Percentiles rank a stretch among this genome's conserved stretches.
Evolutionary conservation across 2,329 filamentous ascomycete genomes (phyloP).

Genomic region (Spiromastix sp.): DNA sequence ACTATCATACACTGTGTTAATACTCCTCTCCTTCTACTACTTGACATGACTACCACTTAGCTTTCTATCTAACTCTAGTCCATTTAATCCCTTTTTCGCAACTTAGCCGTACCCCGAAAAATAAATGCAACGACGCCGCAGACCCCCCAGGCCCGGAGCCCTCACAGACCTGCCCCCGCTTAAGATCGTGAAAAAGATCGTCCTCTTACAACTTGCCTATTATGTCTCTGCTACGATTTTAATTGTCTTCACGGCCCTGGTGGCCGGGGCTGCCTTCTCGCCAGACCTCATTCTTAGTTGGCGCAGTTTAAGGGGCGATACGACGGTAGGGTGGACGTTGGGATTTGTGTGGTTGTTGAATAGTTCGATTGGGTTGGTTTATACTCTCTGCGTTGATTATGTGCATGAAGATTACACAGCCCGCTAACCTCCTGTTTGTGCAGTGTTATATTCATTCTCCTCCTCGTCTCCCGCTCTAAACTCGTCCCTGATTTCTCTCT

Average conservation of each 20-base stretch:
- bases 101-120: too few species aligned
- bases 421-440: constrained; percentile 2
- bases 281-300: constrained; percentile 53
- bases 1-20: too few species aligned
- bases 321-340: constrained; percentile 59
- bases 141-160: constrained; percentile 54
- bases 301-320: constrained; percentile 54
- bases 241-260: constrained; percentile 57
- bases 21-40: too few species aligned
- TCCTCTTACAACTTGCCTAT: constrained; percentile 54
- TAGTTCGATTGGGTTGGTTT: constrained; percentile 49
- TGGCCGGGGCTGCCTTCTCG: constrained; percentile 51
- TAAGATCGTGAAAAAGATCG: constrained; percentile 57
- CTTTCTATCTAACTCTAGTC: too few species aligned
- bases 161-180: constrained; percentile 57
- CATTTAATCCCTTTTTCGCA: too few species aligned
- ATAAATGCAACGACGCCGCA: constrained; percentile 46
- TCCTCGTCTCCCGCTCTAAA: constrained; percentile 80
- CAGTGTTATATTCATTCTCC: constrained; percentile 73
- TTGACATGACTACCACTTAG: too few species aligned
- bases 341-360: constrained; percentile 59
- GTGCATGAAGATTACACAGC: background rate
- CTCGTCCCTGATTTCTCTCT: constrained; percentile 91
- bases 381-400: constrained; percentile 1
- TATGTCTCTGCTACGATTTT: constrained; percentile 52